Base-by-base conservation (phyloP, 805 yeast species). In the Ogataea nakhonphanomensis region DNA sequence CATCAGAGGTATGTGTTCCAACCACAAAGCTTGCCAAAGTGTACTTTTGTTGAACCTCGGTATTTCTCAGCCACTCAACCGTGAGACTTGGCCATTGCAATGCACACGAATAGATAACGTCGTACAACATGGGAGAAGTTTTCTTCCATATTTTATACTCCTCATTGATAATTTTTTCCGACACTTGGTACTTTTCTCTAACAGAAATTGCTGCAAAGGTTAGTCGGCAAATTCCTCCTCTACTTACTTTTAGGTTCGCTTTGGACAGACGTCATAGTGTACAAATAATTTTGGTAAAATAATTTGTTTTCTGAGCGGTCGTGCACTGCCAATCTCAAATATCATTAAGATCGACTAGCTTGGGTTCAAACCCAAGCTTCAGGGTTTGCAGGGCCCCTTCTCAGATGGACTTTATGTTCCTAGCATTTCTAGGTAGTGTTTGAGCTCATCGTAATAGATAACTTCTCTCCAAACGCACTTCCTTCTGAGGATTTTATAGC, bases 81-180 rank as follows among this genome's bases (percentile, higher is more conserved):
- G 89, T 69, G 44, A 85, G 62, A 11, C 87, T 77, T 1, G 95
- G 95, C 76, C 80, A 80, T 37, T 78, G 73, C 20, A 80, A 65
- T 7, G 83, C 78, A 34, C 74, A 74, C 3, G 93, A 82, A 46
- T 84, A 80, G 33, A 87, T 67, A 46, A 82, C 74, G 50, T 81
- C 85, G 61, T 87, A 87, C 44, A 87, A 66, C 49, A 84, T 67
- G 3, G 95, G 95, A 10, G 84, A 81, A 2, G 91, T 76, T 54
- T 86, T 85, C 59, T 86, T 87, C 96, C 96, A 87, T 43, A 81
- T 75, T 51, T 78, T 78, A 68, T 74, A 84, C 63, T 84, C 93
- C 61, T 84, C 95, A 53, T 84, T 84, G 45, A 73, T 69, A 8
- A 81, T 61, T 55, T 83, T 84, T 52, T 80, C 85, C 35, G 70